Evolutionary conservation across 179 eudicot genomes (phyloP).

Genomic region (Silene vulgaris): DNA sequence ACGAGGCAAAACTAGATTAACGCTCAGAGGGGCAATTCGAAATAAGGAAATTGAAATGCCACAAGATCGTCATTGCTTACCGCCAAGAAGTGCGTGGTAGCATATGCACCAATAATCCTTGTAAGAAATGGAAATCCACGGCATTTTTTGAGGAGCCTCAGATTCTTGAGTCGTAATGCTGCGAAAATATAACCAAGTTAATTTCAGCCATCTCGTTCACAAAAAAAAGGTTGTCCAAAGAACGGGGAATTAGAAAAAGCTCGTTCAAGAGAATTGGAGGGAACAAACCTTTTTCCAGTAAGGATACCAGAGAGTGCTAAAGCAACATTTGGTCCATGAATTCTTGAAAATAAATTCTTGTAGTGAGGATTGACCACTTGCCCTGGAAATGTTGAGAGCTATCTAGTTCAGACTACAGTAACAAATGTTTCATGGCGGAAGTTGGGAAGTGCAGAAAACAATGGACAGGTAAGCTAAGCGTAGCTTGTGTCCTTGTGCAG

Average conservation of each 20-base stretch:
- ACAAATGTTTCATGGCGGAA: neutral
- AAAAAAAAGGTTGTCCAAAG: neutral
- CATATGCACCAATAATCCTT: conserved; percentile 82
- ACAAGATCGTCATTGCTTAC: conserved; percentile 21
- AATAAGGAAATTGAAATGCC: conserved; percentile 4
- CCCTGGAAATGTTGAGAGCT: conserved; percentile 40
- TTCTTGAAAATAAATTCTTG: conserved; percentile 33
- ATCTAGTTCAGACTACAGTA: neutral
- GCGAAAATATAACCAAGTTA: conserved; percentile 15
- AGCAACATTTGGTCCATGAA: conserved; percentile 41
- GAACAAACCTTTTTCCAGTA: conserved; percentile 64
- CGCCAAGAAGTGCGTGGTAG: conserved; percentile 36
- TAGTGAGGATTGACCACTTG: conserved; percentile 64
- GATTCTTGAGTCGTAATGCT: conserved; percentile 41
- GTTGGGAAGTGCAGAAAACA: neutral
- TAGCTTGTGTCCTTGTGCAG: neutral
- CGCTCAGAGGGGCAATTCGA: neutral
- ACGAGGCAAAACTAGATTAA: neutral
- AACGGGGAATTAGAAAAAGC: neutral
- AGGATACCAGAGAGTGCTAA: conserved; percentile 67
- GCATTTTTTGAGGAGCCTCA: conserved; percentile 49
- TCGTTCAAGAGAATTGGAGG: neutral
- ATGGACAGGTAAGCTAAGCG: neutral
- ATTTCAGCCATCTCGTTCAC: neutral
- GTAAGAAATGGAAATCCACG: conserved; percentile 64